phyloP scores from a whole-genome alignment of 2,329 filamentous ascomycete species.

The Plectosphaerella cucumerina region DNA sequence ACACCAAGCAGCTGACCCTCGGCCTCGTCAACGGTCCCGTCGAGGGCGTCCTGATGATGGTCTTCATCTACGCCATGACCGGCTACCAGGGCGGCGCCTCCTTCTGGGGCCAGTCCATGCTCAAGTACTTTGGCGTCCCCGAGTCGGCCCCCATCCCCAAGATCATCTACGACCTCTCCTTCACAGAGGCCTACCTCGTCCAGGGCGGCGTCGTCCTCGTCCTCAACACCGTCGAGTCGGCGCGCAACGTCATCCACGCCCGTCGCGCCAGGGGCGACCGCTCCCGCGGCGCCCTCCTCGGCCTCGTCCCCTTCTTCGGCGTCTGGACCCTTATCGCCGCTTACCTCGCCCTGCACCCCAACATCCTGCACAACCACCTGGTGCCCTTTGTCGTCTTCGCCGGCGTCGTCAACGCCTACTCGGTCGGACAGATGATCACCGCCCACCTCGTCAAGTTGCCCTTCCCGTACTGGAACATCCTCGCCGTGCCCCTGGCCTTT shows the following conservation, averaged over 20 bases:
- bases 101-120: slow-evolving; percentile 87
- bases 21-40: slow-evolving; percentile 92
- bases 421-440: slow-evolving; percentile 92
- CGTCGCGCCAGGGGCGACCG: slow-evolving; percentile 70
- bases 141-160: slow-evolving; percentile 61
- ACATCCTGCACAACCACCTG: slow-evolving; percentile 76
- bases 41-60: slow-evolving; percentile 84
- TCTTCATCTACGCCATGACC: slow-evolving; percentile 77
- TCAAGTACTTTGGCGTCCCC: slow-evolving; percentile 67
- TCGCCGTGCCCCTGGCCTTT: slow-evolving; percentile 71
- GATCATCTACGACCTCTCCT: slow-evolving; percentile 72
- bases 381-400: slow-evolving; percentile 88
- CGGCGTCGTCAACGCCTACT: slow-evolving; percentile 89
- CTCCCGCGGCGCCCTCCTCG: slow-evolving; percentile 71
- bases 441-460: slow-evolving; percentile 83
- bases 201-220: slow-evolving; percentile 79
- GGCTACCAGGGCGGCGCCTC: slow-evolving; percentile 81
- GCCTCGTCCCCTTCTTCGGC: slow-evolving; percentile 74
- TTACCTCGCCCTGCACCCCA: slow-evolving; percentile 82
- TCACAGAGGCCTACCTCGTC: slow-evolving; percentile 89
- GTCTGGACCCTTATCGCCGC: slow-evolving; percentile 73
- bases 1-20: slow-evolving; percentile 91
- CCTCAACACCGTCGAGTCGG: slow-evolving; percentile 77
- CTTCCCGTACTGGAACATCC: slow-evolving; percentile 88
- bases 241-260: slow-evolving; percentile 78